Conservation (phyloP, 2,329 filamentous ascomycete genomes). For the Cadophora malorum region DNA sequence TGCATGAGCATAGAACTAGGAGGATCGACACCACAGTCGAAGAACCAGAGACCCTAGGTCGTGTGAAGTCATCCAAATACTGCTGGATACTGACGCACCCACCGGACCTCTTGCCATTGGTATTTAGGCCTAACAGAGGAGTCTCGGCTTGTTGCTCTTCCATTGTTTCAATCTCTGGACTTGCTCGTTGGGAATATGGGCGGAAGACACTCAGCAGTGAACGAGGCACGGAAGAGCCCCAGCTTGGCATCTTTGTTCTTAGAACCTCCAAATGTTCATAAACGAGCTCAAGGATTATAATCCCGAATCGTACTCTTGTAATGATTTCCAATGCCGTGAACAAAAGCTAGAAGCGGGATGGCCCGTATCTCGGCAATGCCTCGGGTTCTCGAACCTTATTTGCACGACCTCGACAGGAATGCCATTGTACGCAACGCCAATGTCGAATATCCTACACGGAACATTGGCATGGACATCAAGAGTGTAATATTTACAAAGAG, state of each 20-base stretch:
- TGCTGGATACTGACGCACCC: neutral
- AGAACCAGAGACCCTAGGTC: conserved; percentile 22
- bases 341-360: neutral
- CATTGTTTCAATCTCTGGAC: neutral
- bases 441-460: neutral
- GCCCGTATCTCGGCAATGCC: neutral
- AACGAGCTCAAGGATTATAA: neutral
- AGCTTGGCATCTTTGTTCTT: neutral
- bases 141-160: neutral
- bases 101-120: neutral
- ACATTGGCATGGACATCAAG: neutral
- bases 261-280: no score
- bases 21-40: conserved; percentile 25
- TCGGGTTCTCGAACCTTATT: conserved; percentile 10
- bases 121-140: neutral
- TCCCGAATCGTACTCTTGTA: neutral
- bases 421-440: neutral
- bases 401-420: conserved; percentile 6
- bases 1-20: conserved; percentile 29
- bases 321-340: neutral
- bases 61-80: neutral
- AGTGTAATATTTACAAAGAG: neutral
- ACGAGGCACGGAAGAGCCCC: neutral
- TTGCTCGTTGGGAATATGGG: neutral
- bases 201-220: neutral